These are phyloP conservation scores for Gaeumannomyces tritici DNA, from an alignment of 2,329 filamentous ascomycete species.

Conservation along the genomic window DNA sequence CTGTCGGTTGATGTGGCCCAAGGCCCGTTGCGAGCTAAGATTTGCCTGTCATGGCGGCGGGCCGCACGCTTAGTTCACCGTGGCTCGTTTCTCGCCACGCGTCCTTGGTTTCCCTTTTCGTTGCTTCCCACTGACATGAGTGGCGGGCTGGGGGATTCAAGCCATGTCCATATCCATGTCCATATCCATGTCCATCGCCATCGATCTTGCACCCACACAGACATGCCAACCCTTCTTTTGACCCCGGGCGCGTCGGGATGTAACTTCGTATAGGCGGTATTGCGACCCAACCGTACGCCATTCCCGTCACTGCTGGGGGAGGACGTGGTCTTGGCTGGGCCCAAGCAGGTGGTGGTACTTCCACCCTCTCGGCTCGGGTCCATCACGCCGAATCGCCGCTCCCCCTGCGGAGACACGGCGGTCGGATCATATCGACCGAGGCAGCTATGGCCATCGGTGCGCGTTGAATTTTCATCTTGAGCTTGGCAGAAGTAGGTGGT, in stretches of 20 bases:
- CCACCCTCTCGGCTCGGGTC: not conserved
- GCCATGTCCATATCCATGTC: not conserved
- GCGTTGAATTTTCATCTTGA: too few relatives aligned
- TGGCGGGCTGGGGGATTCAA: not conserved
- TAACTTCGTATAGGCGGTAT: not conserved
- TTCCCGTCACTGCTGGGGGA: not conserved
- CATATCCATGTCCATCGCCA: too few relatives aligned
- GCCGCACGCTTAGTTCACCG: not conserved
- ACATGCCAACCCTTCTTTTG: too few relatives aligned
- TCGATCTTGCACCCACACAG: not conserved
- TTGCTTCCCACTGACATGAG: not conserved
- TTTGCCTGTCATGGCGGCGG: not conserved
- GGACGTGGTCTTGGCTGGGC: not conserved
- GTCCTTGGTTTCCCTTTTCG: too few relatives aligned
- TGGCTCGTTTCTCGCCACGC: too few relatives aligned
- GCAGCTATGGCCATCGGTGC: too few relatives aligned
- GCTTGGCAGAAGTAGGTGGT: not conserved
- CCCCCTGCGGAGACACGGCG: too few relatives aligned
- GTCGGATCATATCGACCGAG: not conserved
- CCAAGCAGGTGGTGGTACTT: not conserved
- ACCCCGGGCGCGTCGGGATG: not conserved
- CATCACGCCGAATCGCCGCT: not conserved
- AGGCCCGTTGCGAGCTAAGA: not conserved
- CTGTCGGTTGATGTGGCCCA: too few relatives aligned
- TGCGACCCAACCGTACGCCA: not conserved